Conservation (phyloP, 441 rosid species). For the Rhodomyrtus psidioides region DNA sequence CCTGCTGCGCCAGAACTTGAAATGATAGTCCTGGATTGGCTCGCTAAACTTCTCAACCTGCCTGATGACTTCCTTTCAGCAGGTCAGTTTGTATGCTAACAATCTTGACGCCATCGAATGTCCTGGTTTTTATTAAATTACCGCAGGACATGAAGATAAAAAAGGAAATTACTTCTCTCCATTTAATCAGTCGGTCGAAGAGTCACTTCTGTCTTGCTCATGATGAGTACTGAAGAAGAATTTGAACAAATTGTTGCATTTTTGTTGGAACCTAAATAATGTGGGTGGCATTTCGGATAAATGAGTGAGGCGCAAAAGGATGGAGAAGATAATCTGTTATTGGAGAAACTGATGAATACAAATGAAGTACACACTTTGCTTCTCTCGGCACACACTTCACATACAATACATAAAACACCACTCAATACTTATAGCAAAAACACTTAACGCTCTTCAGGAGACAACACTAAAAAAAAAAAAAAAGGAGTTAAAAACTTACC, state of each 20-base stretch:
- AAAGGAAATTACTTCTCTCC: neutral
- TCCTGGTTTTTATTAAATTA: neutral
- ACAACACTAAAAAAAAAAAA: no score
- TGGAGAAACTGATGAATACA: no score
- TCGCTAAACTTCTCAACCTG: slow-evolving; percentile 64
- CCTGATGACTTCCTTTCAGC: slow-evolving; percentile 67
- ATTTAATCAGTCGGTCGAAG: neutral
- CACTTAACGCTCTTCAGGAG: no score
- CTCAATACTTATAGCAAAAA: no score
- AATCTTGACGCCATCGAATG: neutral
- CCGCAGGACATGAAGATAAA: neutral
- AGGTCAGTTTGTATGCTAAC: slow-evolving; percentile 20
- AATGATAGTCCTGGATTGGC: slow-evolving; percentile 85
- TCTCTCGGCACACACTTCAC: no score
- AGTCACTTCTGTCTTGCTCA: neutral
- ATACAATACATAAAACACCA: no score
- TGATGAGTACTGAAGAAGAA: neutral
- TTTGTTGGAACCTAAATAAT: no score
- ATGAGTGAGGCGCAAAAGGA: no score
- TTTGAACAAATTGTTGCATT: neutral
- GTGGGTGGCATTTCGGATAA: no score
- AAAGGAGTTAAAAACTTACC: no score
- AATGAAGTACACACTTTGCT: no score
- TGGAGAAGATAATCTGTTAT: no score
- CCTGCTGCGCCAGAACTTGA: slow-evolving; percentile 94